A percentile compares a stretch with the other conserved stretches of the same genome.
Evolutionary conservation across 495 filamentous ascomycete species (phyloP).

Genomic region (Penicillium argentinense): DNA sequence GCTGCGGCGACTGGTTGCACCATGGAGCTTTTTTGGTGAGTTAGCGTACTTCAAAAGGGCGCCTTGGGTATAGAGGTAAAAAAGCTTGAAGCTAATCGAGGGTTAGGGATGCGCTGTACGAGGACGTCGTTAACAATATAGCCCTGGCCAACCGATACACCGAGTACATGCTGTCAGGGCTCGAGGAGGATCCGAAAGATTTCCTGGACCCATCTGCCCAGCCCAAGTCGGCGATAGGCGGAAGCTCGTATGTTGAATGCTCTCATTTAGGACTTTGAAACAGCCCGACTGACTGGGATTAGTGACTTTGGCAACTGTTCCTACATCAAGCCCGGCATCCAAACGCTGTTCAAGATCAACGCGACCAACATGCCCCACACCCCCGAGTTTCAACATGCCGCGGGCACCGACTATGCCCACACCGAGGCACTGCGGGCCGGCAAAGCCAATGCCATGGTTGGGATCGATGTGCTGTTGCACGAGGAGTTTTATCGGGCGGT

Average conservation of each 20-base stretch:
- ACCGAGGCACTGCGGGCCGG: slow-evolving; percentile 47
- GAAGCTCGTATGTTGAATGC: slow-evolving; percentile 9
- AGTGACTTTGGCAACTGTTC: slow-evolving; percentile 19
- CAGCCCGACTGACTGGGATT: background rate
- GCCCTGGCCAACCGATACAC: slow-evolving; percentile 44
- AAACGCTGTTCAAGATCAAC: slow-evolving; percentile 47
- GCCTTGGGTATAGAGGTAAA: background rate
- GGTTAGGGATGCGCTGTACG: slow-evolving; percentile 36
- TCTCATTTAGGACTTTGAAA: background rate
- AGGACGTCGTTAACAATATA: slow-evolving; percentile 54
- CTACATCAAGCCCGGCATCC: slow-evolving; percentile 13
- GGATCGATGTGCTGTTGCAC: slow-evolving; percentile 45
- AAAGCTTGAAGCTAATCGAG: too few species aligned
- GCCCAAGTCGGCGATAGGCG: background rate
- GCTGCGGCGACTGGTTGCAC: slow-evolving; percentile 54
- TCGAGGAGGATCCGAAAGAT: slow-evolving; percentile 6
- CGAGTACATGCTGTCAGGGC: slow-evolving; percentile 42
- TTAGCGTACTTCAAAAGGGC: too few species aligned
- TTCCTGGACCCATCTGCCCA: background rate
- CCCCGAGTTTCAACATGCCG: slow-evolving; percentile 23
- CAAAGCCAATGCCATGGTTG: slow-evolving; percentile 52
- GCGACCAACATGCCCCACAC: slow-evolving; percentile 42
- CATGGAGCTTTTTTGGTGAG: slow-evolving; percentile 37
- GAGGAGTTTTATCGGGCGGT: slow-evolving; percentile 25
- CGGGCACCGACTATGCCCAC: slow-evolving; percentile 48